These are phyloP conservation scores for Cercospora brassicicola DNA, from an alignment of 2,329 filamentous ascomycete species.

Conservation along the genomic window DNA sequence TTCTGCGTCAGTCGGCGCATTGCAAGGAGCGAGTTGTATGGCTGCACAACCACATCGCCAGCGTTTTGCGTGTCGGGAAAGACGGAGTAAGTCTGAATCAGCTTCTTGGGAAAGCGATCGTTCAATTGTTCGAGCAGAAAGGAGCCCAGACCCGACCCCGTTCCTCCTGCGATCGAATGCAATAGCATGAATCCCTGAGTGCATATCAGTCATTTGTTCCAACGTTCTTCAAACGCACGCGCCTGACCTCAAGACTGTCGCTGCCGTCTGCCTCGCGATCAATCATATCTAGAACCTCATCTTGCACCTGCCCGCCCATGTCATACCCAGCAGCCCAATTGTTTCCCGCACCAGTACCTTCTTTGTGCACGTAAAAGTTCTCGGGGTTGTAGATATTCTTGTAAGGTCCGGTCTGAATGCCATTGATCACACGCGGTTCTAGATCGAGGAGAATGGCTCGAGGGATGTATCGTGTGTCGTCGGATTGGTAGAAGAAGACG, in stretches of 20 bases:
- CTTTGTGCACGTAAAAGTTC: slow-evolving; percentile 96
- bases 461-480: slow-evolving; percentile 97
- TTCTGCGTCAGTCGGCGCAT: slow-evolving; percentile 92
- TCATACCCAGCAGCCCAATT: slow-evolving; percentile 98
- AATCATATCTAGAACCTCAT: slow-evolving; percentile 99
- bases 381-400: slow-evolving; percentile 99
- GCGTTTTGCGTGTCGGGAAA: slow-evolving; percentile 90
- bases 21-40: slow-evolving; percentile 93
- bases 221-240: not conserved
- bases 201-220: not conserved
- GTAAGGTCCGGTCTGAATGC: slow-evolving; percentile 90
- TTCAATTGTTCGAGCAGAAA: slow-evolving; percentile 94
- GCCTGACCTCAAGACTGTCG: slow-evolving; percentile 79
- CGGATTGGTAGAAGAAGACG: slow-evolving; percentile 98
- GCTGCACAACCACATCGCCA: slow-evolving; percentile 92
- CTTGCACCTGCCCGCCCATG: slow-evolving; percentile 84
- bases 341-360: slow-evolving; percentile 90
- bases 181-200: slow-evolving; percentile 91
- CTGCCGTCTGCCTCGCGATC: slow-evolving; percentile 97
- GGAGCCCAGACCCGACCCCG: slow-evolving; percentile 91
- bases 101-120: slow-evolving; percentile 96
- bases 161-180: slow-evolving; percentile 96
- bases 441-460: slow-evolving; percentile 93
- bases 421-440: slow-evolving; percentile 88
- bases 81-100: slow-evolving; percentile 98